Conservation (phyloP, 2,329 filamentous ascomycete species). For the Achaetomium macrosporum region DNA sequence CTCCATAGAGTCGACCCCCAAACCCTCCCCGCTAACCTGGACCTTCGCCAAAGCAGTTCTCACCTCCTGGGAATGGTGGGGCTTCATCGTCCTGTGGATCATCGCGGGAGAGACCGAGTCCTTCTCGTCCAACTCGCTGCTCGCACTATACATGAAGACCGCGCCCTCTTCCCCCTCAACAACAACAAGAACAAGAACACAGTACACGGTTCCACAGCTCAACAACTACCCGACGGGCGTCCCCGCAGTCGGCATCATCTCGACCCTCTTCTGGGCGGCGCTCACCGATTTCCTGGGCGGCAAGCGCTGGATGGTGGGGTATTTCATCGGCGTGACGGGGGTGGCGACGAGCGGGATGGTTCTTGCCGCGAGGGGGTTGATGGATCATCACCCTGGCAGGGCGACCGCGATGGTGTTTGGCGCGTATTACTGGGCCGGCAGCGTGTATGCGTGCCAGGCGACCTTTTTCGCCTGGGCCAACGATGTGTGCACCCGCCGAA, state of each 20-base stretch:
- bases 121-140: conserved; percentile 58
- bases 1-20: neutral
- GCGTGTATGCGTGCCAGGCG: conserved; percentile 66
- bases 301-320: conserved; percentile 59
- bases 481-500: conserved; percentile 51
- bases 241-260: conserved; percentile 50
- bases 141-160: conserved; percentile 45
- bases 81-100: conserved; percentile 61
- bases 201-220: conserved; percentile 43
- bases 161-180: conserved; percentile 30
- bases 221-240: conserved; percentile 55
- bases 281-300: conserved; percentile 60
- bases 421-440: conserved; percentile 65
- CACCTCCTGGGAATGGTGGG: conserved; percentile 58
- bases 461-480: conserved; percentile 74
- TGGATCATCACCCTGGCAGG: conserved; percentile 27
- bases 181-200: conserved; percentile 9
- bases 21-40: conserved; percentile 22
- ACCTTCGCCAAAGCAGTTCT: conserved; percentile 51
- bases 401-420: conserved; percentile 53
- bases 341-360: conserved; percentile 52
- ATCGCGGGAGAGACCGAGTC: conserved; percentile 67
- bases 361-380: conserved; percentile 41
- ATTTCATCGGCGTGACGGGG: conserved; percentile 61
- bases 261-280: conserved; percentile 63